Evolutionary conservation across 1,284 basidiomycete genomes (phyloP), one percentile per base, ranked within the genome.

Genomic region (Cerioporus squamosus): DNA sequence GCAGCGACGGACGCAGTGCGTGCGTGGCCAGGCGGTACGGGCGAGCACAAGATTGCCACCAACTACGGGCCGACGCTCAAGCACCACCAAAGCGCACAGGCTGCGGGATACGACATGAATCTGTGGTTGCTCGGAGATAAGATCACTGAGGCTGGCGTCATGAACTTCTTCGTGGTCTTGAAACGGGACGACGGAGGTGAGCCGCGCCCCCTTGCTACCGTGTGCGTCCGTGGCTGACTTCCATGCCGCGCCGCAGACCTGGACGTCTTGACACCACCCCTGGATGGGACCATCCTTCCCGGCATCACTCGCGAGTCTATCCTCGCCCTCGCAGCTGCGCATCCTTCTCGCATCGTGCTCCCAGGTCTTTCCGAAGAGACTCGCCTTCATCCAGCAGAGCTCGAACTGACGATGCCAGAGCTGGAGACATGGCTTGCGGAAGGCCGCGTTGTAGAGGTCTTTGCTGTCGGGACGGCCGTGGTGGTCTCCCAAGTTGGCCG

Each of bases 1-100:
- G 91, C 88, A 1, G 83, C 88, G 9, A 75, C 77, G 15, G 80
- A 87, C 50, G 80, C 79, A 57, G 88, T 93, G 2, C 85, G 93
- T 43, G 82, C 93, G 0, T 94, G 91, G 91, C 93, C 92, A 0
- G 92, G 92, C 44, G 91, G 87, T 7, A 89, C 86, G 0, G 89
- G 89, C 20, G 82, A 75, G 0, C 76, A 81, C 75, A 90, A 90
- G 71, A 74, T 91, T n/a, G 83, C 83, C 0, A 66, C 83, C 17
- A 94, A 93, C 75, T 93, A 93, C 68, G 77, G 87, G 0, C 85
- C 88, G 0, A 82, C 82, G 2, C 88, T 94, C 72, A 69, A 81
- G 10, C 84, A 90, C 0, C 88, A 90, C 68, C 74, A 80, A 29
- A 70, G 79, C 10, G 93, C 93, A 0, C 79, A 81, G 1, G 75